These are phyloP conservation scores for Metschnikowia similis DNA, from an alignment of 805 yeast genomes.

Conservation along the genomic window DNA sequence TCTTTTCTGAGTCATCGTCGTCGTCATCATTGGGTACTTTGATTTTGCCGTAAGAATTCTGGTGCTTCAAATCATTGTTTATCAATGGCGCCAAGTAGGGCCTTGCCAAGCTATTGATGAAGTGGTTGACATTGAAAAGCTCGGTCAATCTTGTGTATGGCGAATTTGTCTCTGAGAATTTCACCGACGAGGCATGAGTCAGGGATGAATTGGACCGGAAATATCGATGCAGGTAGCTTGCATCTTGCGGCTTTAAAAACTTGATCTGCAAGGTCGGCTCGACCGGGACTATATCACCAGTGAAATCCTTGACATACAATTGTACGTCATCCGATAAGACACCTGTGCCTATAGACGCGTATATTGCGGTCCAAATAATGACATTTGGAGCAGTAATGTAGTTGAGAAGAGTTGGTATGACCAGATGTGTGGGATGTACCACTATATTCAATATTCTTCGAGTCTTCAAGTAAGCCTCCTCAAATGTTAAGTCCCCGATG, in stretches of 20 bases:
- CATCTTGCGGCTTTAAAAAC: slow-evolving; percentile 43
- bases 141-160: slow-evolving; percentile 90
- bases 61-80: slow-evolving; percentile 76
- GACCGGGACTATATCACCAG: slow-evolving; percentile 53
- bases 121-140: slow-evolving; percentile 90
- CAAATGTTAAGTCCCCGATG: slow-evolving; percentile 84
- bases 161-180: slow-evolving; percentile 34
- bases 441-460: slow-evolving; percentile 79
- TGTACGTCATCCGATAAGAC: slow-evolving; percentile 54
- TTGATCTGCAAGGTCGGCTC: slow-evolving; percentile 39
- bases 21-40: slow-evolving; percentile 9
- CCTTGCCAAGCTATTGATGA: slow-evolving; percentile 84
- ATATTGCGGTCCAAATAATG: slow-evolving; percentile 75
- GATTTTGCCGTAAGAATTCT: slow-evolving; percentile 36
- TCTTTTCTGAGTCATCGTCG: slow-evolving; percentile 5
- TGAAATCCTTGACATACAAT: slow-evolving; percentile 57
- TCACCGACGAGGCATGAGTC: slow-evolving; percentile 44
- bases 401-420: slow-evolving; percentile 71
- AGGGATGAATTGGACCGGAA: slow-evolving; percentile 21
- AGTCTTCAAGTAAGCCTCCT: slow-evolving; percentile 81
- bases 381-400: slow-evolving; percentile 93
- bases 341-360: slow-evolving; percentile 78
- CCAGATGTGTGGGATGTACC: slow-evolving; percentile 71
- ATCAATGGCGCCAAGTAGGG: slow-evolving; percentile 91
- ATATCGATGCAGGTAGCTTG: slow-evolving; percentile 44